A percentile compares a stretch with the other conserved stretches of the same genome.
Conservation (phyloP, 805 yeast species). For the Zygoascus tannicola region DNA sequence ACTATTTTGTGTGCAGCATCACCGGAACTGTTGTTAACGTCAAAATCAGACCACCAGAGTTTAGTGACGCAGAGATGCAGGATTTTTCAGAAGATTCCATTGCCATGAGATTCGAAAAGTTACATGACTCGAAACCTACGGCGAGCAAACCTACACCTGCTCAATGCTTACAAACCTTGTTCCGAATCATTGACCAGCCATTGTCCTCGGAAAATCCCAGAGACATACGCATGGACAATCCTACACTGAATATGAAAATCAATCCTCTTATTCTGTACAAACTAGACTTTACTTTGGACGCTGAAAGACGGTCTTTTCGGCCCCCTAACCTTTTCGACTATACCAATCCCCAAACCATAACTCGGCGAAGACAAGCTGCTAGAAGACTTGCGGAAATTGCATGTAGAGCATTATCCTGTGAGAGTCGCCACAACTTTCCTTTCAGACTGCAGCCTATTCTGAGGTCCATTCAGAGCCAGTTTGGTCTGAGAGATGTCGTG, state of each 20-base stretch:
- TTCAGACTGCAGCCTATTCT: slow-evolving; percentile 9
- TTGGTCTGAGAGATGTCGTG: neutral
- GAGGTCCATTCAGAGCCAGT: slow-evolving; percentile 2
- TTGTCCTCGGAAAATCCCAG: slow-evolving; percentile 41
- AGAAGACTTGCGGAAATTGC: slow-evolving; percentile 16
- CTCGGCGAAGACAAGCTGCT: slow-evolving; percentile 9
- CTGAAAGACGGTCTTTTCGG: slow-evolving; percentile 10
- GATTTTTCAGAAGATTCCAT: slow-evolving; percentile 44
- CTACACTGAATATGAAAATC: slow-evolving; percentile 46
- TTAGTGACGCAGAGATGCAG: slow-evolving; percentile 38
- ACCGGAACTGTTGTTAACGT: slow-evolving; percentile 17
- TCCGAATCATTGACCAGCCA: slow-evolving; percentile 61
- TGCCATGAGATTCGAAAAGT: slow-evolving; percentile 38
- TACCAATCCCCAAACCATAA: slow-evolving; percentile 11
- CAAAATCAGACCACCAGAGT: slow-evolving; percentile 23
- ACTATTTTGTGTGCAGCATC: slow-evolving; percentile 15
- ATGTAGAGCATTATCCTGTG: slow-evolving; percentile 5
- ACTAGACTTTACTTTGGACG: slow-evolving; percentile 19
- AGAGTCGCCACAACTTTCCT: neutral
- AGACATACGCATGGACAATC: slow-evolving; percentile 45
- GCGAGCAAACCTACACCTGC: slow-evolving; percentile 41
- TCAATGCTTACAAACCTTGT: slow-evolving; percentile 51
- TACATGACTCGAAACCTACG: slow-evolving; percentile 19
- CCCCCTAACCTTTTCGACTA: slow-evolving; percentile 19
- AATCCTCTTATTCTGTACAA: slow-evolving; percentile 42